Percentiles rank a stretch among this genome's conserved stretches.
phyloP scores from a whole-genome alignment of 2,329 filamentous ascomycete genomes.

The Botrytis byssoidea region DNA sequence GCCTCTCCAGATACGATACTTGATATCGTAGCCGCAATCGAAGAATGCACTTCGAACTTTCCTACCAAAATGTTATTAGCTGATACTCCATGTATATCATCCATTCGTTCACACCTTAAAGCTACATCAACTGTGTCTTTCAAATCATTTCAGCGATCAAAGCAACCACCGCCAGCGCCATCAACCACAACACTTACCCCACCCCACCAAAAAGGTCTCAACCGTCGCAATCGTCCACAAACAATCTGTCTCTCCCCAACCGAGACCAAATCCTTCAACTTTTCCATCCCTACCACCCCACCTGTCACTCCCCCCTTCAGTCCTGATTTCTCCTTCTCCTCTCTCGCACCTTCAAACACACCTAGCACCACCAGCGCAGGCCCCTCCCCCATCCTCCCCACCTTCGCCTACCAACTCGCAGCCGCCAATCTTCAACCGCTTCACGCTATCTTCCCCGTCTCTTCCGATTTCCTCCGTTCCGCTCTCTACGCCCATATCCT shows the following conservation, averaged over 20 bases:
- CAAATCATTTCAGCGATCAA: background rate
- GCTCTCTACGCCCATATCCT: conserved; percentile 36
- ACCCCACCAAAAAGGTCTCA: background rate
- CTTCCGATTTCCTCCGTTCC: conserved; percentile 26
- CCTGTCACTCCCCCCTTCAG: conserved; percentile 2
- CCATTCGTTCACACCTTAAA: conserved; percentile 25
- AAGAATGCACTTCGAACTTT: conserved; percentile 27
- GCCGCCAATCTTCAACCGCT: conserved; percentile 29
- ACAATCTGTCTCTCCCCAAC: conserved; percentile 17
- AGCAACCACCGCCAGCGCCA: conserved; percentile 6
- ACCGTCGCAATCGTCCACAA: conserved; percentile 3
- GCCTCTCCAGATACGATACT: conserved; percentile 6
- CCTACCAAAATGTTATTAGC: conserved; percentile 30
- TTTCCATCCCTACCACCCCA: background rate
- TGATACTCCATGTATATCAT: conserved; percentile 28
- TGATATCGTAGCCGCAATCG: conserved; percentile 28
- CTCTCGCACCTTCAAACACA: background rate
- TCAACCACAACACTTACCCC: background rate
- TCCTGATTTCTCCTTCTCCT: background rate
- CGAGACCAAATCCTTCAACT: background rate
- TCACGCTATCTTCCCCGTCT: conserved; percentile 33
- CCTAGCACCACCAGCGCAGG: background rate
- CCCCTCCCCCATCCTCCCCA: background rate
- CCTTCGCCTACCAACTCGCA: background rate
- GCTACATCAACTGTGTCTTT: background rate